These are phyloP conservation scores for Exophiala spinifera DNA, from an alignment of 2,329 filamentous ascomycete species.

Conservation along the genomic window DNA sequence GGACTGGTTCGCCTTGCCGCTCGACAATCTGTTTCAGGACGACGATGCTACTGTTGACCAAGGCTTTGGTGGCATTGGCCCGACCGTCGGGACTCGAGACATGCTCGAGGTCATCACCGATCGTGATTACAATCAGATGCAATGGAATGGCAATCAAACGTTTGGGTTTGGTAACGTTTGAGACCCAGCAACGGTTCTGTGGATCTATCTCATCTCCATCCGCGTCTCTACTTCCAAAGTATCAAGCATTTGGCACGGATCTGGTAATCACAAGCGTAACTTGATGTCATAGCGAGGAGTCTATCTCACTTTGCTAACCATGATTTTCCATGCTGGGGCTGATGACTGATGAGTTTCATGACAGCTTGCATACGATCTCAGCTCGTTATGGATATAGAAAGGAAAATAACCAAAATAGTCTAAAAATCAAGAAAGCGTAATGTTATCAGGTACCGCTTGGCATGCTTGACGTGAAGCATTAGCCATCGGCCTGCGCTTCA, in stretches of 20 bases:
- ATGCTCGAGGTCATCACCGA: conserved; percentile 45
- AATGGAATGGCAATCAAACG: conserved; percentile 15
- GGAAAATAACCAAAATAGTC: too few relatives aligned
- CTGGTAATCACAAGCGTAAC: background rate
- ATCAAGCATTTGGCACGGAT: too few relatives aligned
- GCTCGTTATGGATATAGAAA: background rate
- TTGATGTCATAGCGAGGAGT: background rate
- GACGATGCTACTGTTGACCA: conserved; percentile 46
- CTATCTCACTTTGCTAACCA: background rate
- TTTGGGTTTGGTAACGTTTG: conserved; percentile 12
- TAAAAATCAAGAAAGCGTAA: too few relatives aligned
- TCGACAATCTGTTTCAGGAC: conserved; percentile 57
- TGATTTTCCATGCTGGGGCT: background rate
- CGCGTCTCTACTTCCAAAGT: background rate
- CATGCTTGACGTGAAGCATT: too few relatives aligned
- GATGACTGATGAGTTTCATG: background rate
- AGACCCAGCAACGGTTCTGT: background rate
- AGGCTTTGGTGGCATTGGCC: conserved; percentile 58
- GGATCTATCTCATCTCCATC: background rate
- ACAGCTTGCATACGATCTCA: background rate
- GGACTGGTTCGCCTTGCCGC: conserved; percentile 61
- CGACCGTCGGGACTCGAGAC: conserved; percentile 56
- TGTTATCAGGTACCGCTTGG: too few relatives aligned
- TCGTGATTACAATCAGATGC: conserved; percentile 24
- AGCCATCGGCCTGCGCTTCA: too few relatives aligned